Evolutionary conservation across 345 rosid genomes (phyloP), one percentile per base, ranked within the genome.

Genomic region (Hypericum perforatum): DNA sequence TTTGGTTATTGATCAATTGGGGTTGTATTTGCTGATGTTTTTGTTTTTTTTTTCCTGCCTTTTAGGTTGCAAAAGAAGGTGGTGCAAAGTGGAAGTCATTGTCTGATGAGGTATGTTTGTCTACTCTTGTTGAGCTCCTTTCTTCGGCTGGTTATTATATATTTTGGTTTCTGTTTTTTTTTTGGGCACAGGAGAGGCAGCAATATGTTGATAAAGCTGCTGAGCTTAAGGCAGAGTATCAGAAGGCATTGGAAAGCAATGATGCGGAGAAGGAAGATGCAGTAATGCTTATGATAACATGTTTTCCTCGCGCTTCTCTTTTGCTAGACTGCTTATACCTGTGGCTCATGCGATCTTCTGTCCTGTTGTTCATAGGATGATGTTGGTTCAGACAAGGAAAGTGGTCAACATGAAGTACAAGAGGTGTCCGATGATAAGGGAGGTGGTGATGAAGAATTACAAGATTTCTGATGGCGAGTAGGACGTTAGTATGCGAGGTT

Each of bases 31-130:
- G 8, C 7, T 29, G 8, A 47, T 7, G 40, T 14, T 45, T 7
- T 40, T 37, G 22, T 16, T 40, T 9, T 29, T 48, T 9, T 42
- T 15, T 45, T 32, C 11, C 3, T 37, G 12, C 60, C 16, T 22
- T 49, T 6, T 58, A 90, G 95, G 85, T 74, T 73, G 82, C 94
- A 5, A 90, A 78, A 62, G 79, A 76, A 29, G 94, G 82, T 45
- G 98, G 95, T 62, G 96, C 77, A 66, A 81, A 75, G 64, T 82
- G 95, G 97, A 80, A 70, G 66, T 78, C 84, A 13, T 52, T 90
- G 85, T 64, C 81, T 2, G 91, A 86, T 48, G 95, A 84, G 47
- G 95, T 82, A 52, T 78, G 95, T 70, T 0, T 2, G 43, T 16
- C 0, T 50, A 6, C 16, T 40, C 43, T 16, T 4, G 9, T 46